Percentiles rank a stretch among this genome's conserved stretches.
Evolutionary conservation across 148 eudicot genomes (phyloP).

Genomic region (Fagopyrum homotropicum): DNA sequence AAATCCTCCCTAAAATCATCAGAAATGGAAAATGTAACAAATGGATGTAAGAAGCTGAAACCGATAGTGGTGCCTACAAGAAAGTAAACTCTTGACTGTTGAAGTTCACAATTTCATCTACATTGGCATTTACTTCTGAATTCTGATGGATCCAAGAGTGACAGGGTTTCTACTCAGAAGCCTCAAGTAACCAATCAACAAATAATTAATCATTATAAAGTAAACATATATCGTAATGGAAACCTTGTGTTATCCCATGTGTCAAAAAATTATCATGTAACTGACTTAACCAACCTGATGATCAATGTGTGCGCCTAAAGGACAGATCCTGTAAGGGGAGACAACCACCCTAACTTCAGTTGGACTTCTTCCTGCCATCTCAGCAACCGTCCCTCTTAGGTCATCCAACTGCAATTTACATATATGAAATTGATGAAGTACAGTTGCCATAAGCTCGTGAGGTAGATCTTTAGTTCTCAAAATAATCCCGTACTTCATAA

Average conservation of each 20-base stretch:
- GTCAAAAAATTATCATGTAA: background rate
- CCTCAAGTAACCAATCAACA: background rate
- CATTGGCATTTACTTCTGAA: background rate
- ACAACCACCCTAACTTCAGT: constrained; percentile 70
- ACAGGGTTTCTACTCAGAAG: background rate
- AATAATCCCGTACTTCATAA: background rate
- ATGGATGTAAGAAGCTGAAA: constrained; percentile 2
- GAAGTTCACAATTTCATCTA: background rate
- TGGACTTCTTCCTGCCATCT: constrained; percentile 43
- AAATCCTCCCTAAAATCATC: constrained; percentile 59
- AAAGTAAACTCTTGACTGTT: background rate
- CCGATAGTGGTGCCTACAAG: background rate
- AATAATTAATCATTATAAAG: background rate
- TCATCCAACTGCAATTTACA: constrained; percentile 47
- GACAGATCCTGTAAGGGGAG: constrained; percentile 97
- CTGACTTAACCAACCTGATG: constrained; percentile 58
- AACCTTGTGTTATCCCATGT: background rate
- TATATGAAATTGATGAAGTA: background rate
- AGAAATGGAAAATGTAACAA: background rate
- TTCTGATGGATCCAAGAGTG: background rate
- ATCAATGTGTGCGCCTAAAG: constrained; percentile 96
- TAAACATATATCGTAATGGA: too few relatives aligned
- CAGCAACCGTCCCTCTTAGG: constrained; percentile 52
- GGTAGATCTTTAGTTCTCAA: background rate
- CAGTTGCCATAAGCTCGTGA: background rate